phyloP scores from a whole-genome alignment of 495 filamentous ascomycete genomes.

The Monascus purpureus region DNA sequence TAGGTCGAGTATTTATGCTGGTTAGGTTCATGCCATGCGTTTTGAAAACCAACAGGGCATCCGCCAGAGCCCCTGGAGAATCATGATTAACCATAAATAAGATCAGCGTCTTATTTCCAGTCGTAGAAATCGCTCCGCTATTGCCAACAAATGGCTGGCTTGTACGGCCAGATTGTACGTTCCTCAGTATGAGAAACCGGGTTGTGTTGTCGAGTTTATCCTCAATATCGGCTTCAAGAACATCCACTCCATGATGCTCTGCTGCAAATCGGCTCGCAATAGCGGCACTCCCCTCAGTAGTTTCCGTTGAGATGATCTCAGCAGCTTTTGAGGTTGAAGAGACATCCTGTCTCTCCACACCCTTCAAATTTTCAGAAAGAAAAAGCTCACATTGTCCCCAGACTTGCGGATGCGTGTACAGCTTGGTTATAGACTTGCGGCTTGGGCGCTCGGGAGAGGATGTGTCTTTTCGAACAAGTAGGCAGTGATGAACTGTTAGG shows the following conservation, averaged over 20 bases:
- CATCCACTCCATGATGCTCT: conserved; percentile 44
- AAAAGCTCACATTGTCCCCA: conserved; percentile 87
- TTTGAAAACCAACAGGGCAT: conserved; percentile 68
- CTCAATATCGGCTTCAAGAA: conserved; percentile 66
- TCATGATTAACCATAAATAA: conserved; percentile 70
- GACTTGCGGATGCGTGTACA: conserved; percentile 90
- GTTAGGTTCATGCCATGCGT: conserved; percentile 64
- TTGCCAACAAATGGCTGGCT: conserved; percentile 10
- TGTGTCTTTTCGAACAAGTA: conserved; percentile 42
- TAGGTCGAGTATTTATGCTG: conserved; percentile 78
- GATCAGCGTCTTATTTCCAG: conserved; percentile 53
- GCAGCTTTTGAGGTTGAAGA: conserved; percentile 76
- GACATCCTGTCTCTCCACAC: conserved; percentile 66
- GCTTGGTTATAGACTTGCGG: conserved; percentile 24
- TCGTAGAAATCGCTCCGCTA: conserved; percentile 4
- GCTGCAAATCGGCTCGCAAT: conserved; percentile 66
- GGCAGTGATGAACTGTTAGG: conserved; percentile 71
- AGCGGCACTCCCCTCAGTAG: conserved; percentile 48
- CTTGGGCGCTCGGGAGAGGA: conserved; percentile 10
- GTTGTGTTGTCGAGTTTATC: conserved; percentile 77
- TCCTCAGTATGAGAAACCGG: conserved; percentile 66
- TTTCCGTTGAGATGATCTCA: conserved; percentile 53
- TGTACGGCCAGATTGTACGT: conserved; percentile 18
- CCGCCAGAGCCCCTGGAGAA: conserved; percentile 66
- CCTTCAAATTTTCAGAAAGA: conserved; percentile 47